Evolutionary conservation across 2,329 filamentous ascomycete genomes (phyloP), one percentile per base, ranked within the genome.

Genomic region (Aspergillus fischeri): DNA sequence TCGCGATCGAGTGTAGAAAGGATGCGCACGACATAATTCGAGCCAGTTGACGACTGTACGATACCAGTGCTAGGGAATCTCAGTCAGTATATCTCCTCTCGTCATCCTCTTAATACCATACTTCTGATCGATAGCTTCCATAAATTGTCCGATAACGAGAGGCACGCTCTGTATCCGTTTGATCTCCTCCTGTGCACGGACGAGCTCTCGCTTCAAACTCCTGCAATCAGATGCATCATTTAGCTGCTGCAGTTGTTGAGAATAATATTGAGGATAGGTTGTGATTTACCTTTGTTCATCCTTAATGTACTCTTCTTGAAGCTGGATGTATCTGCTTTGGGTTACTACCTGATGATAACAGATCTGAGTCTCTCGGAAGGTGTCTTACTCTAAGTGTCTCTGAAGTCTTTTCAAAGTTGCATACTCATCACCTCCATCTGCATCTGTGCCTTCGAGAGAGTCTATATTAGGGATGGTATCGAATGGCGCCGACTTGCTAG

Each of bases 61-160:
- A 99, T 99, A 57, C 94, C 94, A 63, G 94, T 99, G 77, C 92
- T 96, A 70, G 47, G 56, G 14, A 27, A 25, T 50, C 2, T 20
- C 9, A 14, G 27, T 68, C 53, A 66, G 62, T 17, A 53, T 41
- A n/a, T 41, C 2, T 3, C 20, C 42, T 5, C 42, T 54, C 3
- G 54, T 25, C 17, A 49, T 52, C 47, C 49, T 51, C 27, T 41
- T 49, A 14, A 32, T 25, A 52, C 59, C 84, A 75, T 83, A 96
- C 91, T 97, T 99, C 79, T 99, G 94, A 76, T 99, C 94, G 73
- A 99, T 99, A 55, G 94, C 94, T 79, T 99, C 94, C 94, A 99
- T 99, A 74, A 99, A 99, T 78, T 99, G 94, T 60, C 94, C 94
- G 74, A 99, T 99, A 62, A 99, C 94, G 61, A 99, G 80, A 28